Percentiles rank a stretch among this genome's conserved stretches.
phyloP scores from a whole-genome alignment of 441 rosid species.

The Populus hybrid region DNA sequence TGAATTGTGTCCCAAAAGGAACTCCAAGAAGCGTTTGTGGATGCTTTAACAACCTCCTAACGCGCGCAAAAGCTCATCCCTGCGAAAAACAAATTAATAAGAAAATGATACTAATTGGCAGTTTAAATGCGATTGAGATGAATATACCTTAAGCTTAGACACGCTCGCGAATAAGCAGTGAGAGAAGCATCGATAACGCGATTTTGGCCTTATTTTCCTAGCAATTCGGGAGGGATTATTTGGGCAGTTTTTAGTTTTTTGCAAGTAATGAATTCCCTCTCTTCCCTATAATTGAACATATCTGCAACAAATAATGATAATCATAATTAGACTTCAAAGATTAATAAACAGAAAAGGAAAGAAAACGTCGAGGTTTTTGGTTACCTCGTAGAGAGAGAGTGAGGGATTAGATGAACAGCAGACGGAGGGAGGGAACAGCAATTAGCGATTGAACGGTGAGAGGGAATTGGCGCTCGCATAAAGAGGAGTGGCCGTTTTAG shows the following conservation, averaged over 20 bases:
- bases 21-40: conserved; percentile 87
- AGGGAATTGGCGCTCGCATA: no score
- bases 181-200: conserved; percentile 96
- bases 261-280: conserved; percentile 64
- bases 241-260: conserved; percentile 54
- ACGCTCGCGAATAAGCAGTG: conserved; percentile 90
- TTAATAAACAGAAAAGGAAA: no score
- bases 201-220: conserved; percentile 74
- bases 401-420: no score
- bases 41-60: conserved; percentile 76
- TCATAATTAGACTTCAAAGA: no score
- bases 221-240: conserved; percentile 54
- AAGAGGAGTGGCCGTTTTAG: no score
- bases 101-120: not conserved
- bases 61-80: conserved; percentile 91
- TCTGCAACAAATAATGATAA: conserved; percentile 18
- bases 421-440: no score
- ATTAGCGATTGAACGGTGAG: no score
- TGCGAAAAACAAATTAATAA: conserved; percentile 8
- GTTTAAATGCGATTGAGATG: not conserved
- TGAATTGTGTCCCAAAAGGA: conserved; percentile 93
- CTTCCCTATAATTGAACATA: conserved; percentile 28
- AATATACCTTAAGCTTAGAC: conserved; percentile 83
- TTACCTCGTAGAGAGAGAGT: no score
- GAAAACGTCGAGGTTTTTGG: no score